Evolutionary conservation across 1,284 basidiomycete genomes (phyloP).

Genomic region (Ustilago lituana): DNA sequence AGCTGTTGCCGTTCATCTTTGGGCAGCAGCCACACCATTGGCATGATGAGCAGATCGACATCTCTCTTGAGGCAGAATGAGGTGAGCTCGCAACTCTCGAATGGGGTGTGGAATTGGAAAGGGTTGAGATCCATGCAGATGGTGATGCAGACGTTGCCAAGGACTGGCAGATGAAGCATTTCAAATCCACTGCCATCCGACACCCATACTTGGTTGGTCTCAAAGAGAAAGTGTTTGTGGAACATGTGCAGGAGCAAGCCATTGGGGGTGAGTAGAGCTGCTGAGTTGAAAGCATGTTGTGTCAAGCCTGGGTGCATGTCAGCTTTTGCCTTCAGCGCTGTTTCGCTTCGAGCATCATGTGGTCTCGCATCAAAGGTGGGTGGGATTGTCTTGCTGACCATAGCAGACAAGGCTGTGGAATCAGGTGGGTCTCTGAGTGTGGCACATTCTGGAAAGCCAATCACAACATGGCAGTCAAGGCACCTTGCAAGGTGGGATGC

Average conservation of each 20-base stretch:
- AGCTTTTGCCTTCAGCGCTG: neutral
- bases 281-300: conserved; percentile 75
- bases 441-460: conserved; percentile 79
- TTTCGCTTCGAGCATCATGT: neutral
- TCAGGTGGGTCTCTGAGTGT: neutral
- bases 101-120: conserved; percentile 71
- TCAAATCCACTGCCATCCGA: conserved; percentile 79
- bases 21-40: conserved; percentile 61
- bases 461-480: conserved; percentile 73
- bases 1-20: conserved; percentile 14
- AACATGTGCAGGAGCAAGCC: conserved; percentile 78
- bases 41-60: conserved; percentile 77
- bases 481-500: conserved; percentile 41
- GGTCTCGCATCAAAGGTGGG: conserved; percentile 53
- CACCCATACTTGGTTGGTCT: conserved; percentile 86
- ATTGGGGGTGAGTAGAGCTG: conserved; percentile 75
- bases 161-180: conserved; percentile 73
- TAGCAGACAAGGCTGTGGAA: neutral
- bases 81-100: conserved; percentile 82
- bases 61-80: conserved; percentile 73
- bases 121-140: conserved; percentile 68
- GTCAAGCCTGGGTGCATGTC: neutral
- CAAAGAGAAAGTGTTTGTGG: conserved; percentile 86
- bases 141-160: conserved; percentile 71
- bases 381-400: neutral